Evolutionary conservation across 768 basidiomycete species (phyloP).

Genomic region (Coprinopsis marcescibilis): DNA sequence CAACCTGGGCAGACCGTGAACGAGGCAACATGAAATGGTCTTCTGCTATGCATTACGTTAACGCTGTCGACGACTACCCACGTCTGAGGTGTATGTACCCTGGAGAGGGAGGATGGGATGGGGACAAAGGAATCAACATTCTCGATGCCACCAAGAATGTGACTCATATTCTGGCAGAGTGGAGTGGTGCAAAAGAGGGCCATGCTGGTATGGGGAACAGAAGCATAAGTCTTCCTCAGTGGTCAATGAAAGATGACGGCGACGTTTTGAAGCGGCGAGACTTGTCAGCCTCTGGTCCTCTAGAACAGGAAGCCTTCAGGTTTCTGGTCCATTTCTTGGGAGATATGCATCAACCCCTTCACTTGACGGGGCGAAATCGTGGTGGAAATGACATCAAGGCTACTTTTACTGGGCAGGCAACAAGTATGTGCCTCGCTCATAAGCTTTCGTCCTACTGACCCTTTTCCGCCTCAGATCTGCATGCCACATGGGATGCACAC

Average conservation of each 20-base stretch:
- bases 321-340: slow-evolving; percentile 93
- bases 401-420: slow-evolving; percentile 61
- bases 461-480: slow-evolving; percentile 42
- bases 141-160: slow-evolving; percentile 76
- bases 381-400: slow-evolving; percentile 85
- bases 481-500: slow-evolving; percentile 80
- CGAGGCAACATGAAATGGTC: slow-evolving; percentile 67
- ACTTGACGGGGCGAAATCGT: slow-evolving; percentile 80
- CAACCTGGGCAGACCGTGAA: slow-evolving; percentile 83
- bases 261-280: not conserved
- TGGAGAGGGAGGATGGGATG: slow-evolving; percentile 70
- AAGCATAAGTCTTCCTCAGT: not conserved
- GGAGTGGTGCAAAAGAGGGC: slow-evolving; percentile 26
- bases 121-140: slow-evolving; percentile 51
- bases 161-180: slow-evolving; percentile 54
- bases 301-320: slow-evolving; percentile 66
- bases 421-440: slow-evolving; percentile 43
- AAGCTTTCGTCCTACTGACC: not conserved
- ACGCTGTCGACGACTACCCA: slow-evolving; percentile 73
- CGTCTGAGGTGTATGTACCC: slow-evolving; percentile 71
- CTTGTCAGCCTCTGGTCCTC: slow-evolving; percentile 1
- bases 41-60: slow-evolving; percentile 69
- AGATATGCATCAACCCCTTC: slow-evolving; percentile 91
- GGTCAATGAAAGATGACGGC: not conserved
- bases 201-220: slow-evolving; percentile 17